phyloP scores from a whole-genome alignment of 805 yeast species.

The Sugiyamaella chiloensis region DNA sequence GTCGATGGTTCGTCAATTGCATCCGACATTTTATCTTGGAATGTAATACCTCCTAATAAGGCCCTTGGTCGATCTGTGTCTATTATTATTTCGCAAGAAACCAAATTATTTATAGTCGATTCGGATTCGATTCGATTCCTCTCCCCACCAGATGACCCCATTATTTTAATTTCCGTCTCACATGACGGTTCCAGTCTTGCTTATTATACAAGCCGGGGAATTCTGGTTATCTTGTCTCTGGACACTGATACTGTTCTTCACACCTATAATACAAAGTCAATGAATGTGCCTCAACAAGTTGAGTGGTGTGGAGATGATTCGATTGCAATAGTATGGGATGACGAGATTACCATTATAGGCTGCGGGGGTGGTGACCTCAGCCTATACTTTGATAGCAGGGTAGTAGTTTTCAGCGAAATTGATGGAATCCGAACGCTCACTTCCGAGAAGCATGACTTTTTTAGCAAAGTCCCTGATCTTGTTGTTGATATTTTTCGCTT shows the following conservation, averaged over 20 bases:
- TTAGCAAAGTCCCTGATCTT: conserved; percentile 57
- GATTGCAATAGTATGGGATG: conserved; percentile 55
- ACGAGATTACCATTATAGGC: conserved; percentile 66
- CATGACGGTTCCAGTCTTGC: conserved; percentile 59
- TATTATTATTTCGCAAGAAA: background rate
- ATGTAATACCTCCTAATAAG: conserved; percentile 6
- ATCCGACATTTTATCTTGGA: conserved; percentile 10
- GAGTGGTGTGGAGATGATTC: conserved; percentile 90
- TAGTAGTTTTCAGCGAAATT: conserved; percentile 46
- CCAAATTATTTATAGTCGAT: background rate
- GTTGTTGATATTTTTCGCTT: conserved; percentile 67
- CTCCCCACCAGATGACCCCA: background rate
- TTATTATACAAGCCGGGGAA: conserved; percentile 42
- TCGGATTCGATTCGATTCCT: background rate
- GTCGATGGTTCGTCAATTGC: background rate
- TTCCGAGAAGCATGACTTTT: conserved; percentile 51
- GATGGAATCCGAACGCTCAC: conserved; percentile 77
- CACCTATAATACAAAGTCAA: conserved; percentile 40
- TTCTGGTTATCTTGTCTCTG: conserved; percentile 49
- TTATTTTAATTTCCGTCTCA: conserved; percentile 39
- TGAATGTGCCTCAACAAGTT: conserved; percentile 43
- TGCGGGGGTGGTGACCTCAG: conserved; percentile 48
- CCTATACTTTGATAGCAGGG: conserved; percentile 34
- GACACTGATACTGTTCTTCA: conserved; percentile 45
- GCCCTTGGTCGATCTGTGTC: conserved; percentile 3